Conservation (phyloP, 305 asterid species). For the Petunia hybrid region DNA sequence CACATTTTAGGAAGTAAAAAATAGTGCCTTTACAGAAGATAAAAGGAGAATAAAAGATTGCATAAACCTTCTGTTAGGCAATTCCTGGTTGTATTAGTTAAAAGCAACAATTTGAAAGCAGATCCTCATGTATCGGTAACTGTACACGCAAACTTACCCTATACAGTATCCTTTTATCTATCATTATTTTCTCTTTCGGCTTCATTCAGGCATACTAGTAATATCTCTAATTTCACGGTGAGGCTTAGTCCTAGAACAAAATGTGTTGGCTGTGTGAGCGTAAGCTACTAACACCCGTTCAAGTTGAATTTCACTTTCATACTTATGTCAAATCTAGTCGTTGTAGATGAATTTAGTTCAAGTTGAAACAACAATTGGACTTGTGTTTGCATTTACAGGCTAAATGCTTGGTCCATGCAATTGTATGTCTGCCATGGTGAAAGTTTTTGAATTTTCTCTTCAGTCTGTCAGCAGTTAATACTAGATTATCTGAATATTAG, state of each 20-base stretch:
- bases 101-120: background rate
- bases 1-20: background rate
- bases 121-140: background rate
- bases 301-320: background rate
- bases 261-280: background rate
- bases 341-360: background rate
- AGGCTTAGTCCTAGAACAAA: background rate
- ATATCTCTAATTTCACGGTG: background rate
- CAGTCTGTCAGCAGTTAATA: background rate
- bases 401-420: background rate
- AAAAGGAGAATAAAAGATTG: background rate
- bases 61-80: background rate
- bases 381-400: background rate
- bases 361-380: background rate
- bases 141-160: background rate
- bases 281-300: background rate
- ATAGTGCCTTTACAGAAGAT: constrained; percentile 1
- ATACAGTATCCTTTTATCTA: background rate
- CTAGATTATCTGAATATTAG: background rate
- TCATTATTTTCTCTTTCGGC: background rate
- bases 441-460: background rate
- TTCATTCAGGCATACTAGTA: background rate
- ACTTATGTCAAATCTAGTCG: background rate
- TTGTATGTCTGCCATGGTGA: background rate
- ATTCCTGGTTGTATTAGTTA: constrained; percentile 2